These are phyloP conservation scores for Cryptococcus amylolentus DNA, from an alignment of 1,284 basidiomycete species.

Conservation along the genomic window DNA sequence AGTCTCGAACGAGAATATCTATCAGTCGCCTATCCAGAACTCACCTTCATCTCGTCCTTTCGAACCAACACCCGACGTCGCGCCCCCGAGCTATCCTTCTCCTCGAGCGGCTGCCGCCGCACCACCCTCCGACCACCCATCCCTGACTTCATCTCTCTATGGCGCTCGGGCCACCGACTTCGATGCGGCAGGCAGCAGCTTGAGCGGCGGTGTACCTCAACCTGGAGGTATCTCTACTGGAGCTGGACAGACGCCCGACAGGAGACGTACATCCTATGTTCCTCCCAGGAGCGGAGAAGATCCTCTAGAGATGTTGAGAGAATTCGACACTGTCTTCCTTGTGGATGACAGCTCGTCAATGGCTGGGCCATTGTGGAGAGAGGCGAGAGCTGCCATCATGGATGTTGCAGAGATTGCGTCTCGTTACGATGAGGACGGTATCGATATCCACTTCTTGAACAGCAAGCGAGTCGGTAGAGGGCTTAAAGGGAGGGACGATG, in stretches of 20 bases:
- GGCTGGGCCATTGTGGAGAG: conserved; percentile 40
- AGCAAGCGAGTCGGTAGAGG: conserved; percentile 43
- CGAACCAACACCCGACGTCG: conserved; percentile 6
- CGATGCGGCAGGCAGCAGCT: no score
- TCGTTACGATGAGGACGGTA: conserved; percentile 39
- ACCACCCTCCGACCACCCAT: not conserved
- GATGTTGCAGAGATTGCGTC: conserved; percentile 41
- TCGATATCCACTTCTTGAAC: conserved; percentile 49
- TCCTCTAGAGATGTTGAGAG: conserved; percentile 38
- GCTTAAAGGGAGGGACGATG: conserved; percentile 36
- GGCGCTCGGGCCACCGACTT: not conserved
- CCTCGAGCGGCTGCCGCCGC: not conserved
- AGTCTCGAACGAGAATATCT: not conserved
- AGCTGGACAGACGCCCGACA: not conserved
- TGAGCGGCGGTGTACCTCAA: no score
- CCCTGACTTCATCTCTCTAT: conserved; percentile 2
- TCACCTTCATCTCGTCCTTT: conserved; percentile 9
- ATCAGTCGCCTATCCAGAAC: not conserved
- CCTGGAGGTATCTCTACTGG: no score
- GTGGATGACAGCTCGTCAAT: conserved; percentile 44
- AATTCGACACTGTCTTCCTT: conserved; percentile 48
- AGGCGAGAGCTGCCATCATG: conserved; percentile 36
- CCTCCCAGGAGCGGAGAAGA: conserved; percentile 22
- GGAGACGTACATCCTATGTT: not conserved
- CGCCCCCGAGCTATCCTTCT: no score